Base-by-base conservation (phyloP, 305 asterid species). In the Fraxinus dipetala region DNA sequence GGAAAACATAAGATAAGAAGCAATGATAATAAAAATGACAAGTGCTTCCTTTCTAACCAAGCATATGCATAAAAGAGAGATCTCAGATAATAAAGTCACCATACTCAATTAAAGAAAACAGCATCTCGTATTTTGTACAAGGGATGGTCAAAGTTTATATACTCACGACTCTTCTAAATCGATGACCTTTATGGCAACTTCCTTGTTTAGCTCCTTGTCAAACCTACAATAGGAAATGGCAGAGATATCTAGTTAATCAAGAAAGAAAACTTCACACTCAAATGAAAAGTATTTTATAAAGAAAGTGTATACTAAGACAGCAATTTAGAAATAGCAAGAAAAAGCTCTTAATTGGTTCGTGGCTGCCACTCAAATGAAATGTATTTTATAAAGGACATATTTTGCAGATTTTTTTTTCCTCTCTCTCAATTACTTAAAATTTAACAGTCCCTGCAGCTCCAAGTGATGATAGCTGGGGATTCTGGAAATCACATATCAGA, bases 81-180 rank as follows among this genome's bases (percentile, higher is more conserved):
- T 56, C 78, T 34, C 78, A 30, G 43, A 11, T 65, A 54, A 73
- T 40, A 76, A 59, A 48, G 56, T 56, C 72, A 63, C 35, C 72
- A 24, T 31, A 32, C 56, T 31, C 34, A 43, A 81, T 16, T 31
- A 32, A 81, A 76, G 34, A 76, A 78, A 10, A 67, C 18, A 67
- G 36, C 36, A 67, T 78, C 67, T 78, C 75, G 48, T 65, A 79
- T 84, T 74, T 75, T 73, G 80, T 45, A 77, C 67, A 82, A 61
- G 65, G 83, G 69, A 81, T 70, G 77, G 67, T 65, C 72, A 82
- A 79, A 85, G 77, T 75, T 76, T 82, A 79, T 84, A 79, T 73
- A 93, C 98, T 93, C 89, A 95, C 98, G 98, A 93, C 90, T 95
- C 98, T 90, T 95, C 98, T 76, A 95, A 94, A 89, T 95, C 98